Conservation (phyloP, 2,329 filamentous ascomycete species). For the Talaromyces atroroseus region DNA sequence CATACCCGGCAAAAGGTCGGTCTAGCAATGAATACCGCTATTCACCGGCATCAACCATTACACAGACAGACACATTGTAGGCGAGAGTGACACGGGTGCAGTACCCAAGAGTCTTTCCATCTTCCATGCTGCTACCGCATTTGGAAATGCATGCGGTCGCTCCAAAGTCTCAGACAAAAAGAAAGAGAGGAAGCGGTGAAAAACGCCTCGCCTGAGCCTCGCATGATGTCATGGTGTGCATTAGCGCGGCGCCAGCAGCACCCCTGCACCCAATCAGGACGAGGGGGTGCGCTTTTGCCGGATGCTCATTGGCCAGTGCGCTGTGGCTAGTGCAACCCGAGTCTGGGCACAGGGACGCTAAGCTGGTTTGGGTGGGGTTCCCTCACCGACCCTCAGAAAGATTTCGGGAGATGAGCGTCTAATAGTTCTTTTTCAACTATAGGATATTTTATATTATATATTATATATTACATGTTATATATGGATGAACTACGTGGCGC, state of each 20-base stretch:
- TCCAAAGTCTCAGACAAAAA: no score
- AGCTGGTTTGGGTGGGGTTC: background rate
- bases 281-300: background rate
- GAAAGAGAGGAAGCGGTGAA: constrained; percentile 7
- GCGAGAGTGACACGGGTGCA: background rate
- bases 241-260: background rate
- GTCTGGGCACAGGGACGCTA: constrained; percentile 4
- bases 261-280: no score
- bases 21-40: no score
- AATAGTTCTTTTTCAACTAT: no score
- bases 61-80: no score
- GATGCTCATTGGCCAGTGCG: background rate
- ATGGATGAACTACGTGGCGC: no score
- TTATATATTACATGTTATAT: no score
- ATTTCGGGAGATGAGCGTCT: no score
- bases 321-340: constrained; percentile 6
- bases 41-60: no score
- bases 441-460: no score
- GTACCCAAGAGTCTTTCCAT: background rate
- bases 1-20: no score
- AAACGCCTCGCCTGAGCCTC: constrained; percentile 4
- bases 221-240: constrained; percentile 7
- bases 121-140: constrained; percentile 4
- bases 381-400: constrained; percentile 7
- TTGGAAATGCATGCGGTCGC: background rate